Percentiles rank a stretch among this genome's conserved stretches.
Evolutionary conservation across 2,329 filamentous ascomycete species (phyloP).

Genomic region (Anthostomella pinea): DNA sequence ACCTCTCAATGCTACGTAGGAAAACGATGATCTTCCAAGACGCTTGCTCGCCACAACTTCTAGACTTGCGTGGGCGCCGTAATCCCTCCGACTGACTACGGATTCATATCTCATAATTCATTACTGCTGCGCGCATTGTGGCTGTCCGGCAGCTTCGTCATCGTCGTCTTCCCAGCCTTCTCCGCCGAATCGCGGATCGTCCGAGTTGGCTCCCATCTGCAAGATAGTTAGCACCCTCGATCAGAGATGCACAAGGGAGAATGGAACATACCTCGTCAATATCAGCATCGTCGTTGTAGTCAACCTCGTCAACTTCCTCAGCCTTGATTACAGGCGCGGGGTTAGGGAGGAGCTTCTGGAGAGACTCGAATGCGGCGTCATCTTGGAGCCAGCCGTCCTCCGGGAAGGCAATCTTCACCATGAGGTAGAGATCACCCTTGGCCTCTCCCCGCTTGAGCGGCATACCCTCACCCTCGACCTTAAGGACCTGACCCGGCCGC

Average conservation of each 20-base stretch:
- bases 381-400: slow-evolving; percentile 78
- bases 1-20: no score
- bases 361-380: slow-evolving; percentile 65
- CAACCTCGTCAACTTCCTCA: slow-evolving; percentile 81
- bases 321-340: slow-evolving; percentile 59
- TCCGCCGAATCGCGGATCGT: slow-evolving; percentile 63
- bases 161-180: slow-evolving; percentile 71
- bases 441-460: slow-evolving; percentile 80
- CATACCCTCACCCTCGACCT: slow-evolving; percentile 90
- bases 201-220: slow-evolving; percentile 69
- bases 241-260: background rate
- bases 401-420: slow-evolving; percentile 85
- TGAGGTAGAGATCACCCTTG: slow-evolving; percentile 83
- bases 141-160: slow-evolving; percentile 61
- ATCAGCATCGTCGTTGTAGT: slow-evolving; percentile 78
- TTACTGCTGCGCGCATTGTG: slow-evolving; percentile 75
- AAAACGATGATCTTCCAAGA: no score
- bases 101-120: slow-evolving; percentile 30
- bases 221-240: slow-evolving; percentile 24
- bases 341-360: slow-evolving; percentile 74
- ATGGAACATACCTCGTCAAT: slow-evolving; percentile 66
- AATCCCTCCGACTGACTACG: slow-evolving; percentile 16
- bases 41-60: slow-evolving; percentile 5
- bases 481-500: slow-evolving; percentile 79
- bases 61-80: slow-evolving; percentile 11